Evolutionary conservation across 495 filamentous ascomycete species (phyloP).

Genomic region (Xylaria telfairii): DNA sequence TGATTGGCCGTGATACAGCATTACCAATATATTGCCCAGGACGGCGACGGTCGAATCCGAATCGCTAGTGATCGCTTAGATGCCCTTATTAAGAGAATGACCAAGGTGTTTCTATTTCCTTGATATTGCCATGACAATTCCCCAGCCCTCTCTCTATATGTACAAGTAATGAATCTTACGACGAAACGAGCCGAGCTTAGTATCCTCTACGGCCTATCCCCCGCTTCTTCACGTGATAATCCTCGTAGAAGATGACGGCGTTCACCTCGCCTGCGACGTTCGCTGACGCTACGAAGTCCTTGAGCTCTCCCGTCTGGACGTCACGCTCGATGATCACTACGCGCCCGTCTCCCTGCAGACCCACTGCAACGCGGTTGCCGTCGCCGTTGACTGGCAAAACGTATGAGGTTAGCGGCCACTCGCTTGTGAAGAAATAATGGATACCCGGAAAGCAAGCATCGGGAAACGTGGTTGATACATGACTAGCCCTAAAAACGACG

Average conservation of each 20-base stretch:
- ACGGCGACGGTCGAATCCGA: background rate
- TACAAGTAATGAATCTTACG: slow-evolving; percentile 17
- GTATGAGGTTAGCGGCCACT: slow-evolving; percentile 8
- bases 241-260: slow-evolving; percentile 68
- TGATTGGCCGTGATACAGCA: slow-evolving; percentile 12
- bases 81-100: slow-evolving; percentile 21
- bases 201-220: background rate
- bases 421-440: slow-evolving; percentile 4
- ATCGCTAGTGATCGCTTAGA: slow-evolving; percentile 14
- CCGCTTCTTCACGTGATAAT: slow-evolving; percentile 30
- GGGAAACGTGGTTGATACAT: background rate
- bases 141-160: slow-evolving; percentile 11
- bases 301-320: slow-evolving; percentile 59
- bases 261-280: slow-evolving; percentile 60
- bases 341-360: slow-evolving; percentile 63
- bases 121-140: slow-evolving; percentile 14
- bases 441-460: background rate
- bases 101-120: background rate
- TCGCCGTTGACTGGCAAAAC: slow-evolving; percentile 56
- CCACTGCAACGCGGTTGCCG: slow-evolving; percentile 66
- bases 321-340: slow-evolving; percentile 68
- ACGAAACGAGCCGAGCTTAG: slow-evolving; percentile 9
- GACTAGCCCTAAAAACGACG: background rate
- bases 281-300: slow-evolving; percentile 55
- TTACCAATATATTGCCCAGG: background rate